Percentiles rank a stretch among this genome's conserved stretches.
Conservation (phyloP, 306 rosid genomes). For the Sophora flavescens region DNA sequence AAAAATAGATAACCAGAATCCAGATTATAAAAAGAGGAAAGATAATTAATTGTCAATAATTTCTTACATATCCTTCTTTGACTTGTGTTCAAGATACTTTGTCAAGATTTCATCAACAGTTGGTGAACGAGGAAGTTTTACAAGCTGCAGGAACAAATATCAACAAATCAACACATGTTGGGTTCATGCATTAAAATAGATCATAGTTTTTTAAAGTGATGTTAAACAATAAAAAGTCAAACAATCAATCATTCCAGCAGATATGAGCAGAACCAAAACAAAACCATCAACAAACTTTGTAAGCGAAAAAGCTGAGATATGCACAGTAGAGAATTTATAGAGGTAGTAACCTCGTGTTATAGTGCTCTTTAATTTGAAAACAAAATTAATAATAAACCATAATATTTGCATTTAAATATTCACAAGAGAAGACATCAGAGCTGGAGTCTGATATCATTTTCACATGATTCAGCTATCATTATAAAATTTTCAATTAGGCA, state of each 20-base stretch:
- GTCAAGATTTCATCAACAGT: conserved; percentile 91
- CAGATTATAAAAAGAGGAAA: conserved; percentile 35
- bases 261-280: conserved; percentile 14
- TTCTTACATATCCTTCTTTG: conserved; percentile 92
- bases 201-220: conserved; percentile 1
- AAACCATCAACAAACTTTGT: conserved; percentile 28
- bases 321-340: not conserved
- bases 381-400: conserved; percentile 30
- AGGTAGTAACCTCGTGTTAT: not conserved
- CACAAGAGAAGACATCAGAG: conserved; percentile 23
- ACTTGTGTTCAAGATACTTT: conserved; percentile 84
- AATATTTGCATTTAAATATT: conserved; percentile 2
- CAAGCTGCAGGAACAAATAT: conserved; percentile 70
- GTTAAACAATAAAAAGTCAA: conserved; percentile 22
- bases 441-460: conserved; percentile 29
- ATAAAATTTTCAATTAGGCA: not conserved
- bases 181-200: conserved; percentile 16
- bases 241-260: conserved; percentile 17
- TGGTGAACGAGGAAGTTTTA: conserved; percentile 97
- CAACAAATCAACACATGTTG: conserved; percentile 40
- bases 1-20: conserved; percentile 31
- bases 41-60: conserved; percentile 30
- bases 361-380: conserved; percentile 17
- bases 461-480: not conserved
- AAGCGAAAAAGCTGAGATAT: conserved; percentile 35